A percentile compares a stretch with the other conserved stretches of the same genome.
phyloP scores from a whole-genome alignment of 1,284 basidiomycete genomes.

The Lentinus polychrous region DNA sequence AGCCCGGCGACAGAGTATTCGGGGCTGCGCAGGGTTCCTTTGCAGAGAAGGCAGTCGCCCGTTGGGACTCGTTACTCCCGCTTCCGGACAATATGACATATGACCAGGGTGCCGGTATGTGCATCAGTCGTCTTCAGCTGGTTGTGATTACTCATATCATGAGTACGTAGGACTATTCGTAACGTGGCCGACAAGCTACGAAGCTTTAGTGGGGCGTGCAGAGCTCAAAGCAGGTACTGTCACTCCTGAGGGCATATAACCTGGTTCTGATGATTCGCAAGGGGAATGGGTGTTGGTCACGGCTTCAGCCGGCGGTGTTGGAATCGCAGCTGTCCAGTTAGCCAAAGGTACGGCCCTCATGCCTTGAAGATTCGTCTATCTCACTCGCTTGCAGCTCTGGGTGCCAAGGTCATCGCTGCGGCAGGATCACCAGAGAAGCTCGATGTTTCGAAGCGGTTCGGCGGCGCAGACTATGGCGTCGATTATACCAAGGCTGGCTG shows the following conservation, averaged over 20 bases:
- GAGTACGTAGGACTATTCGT: slow-evolving; percentile 48
- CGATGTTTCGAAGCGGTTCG: slow-evolving; percentile 58
- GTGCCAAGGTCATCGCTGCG: slow-evolving; percentile 76
- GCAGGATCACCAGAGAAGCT: slow-evolving; percentile 66
- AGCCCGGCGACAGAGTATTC: slow-evolving; percentile 85
- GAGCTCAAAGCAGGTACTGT: slow-evolving; percentile 59
- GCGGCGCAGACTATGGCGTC: slow-evolving; percentile 65
- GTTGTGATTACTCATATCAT: not conserved
- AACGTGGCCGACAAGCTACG: slow-evolving; percentile 92
- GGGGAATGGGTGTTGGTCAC: slow-evolving; percentile 87
- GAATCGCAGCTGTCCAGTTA: slow-evolving; percentile 85
- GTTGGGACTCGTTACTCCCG: slow-evolving; percentile 42
- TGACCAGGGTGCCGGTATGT: slow-evolving; percentile 56
- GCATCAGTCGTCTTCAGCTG: too few species aligned
- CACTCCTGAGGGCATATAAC: not conserved
- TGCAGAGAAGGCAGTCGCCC: slow-evolving; percentile 63
- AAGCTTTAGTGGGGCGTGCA: slow-evolving; percentile 82
- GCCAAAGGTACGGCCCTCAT: slow-evolving; percentile 58
- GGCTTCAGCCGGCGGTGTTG: slow-evolving; percentile 90
- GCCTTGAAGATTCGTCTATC: slow-evolving; percentile 3
- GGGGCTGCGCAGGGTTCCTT: slow-evolving; percentile 80
- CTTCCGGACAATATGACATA: slow-evolving; percentile 60
- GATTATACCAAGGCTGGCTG: slow-evolving; percentile 64
- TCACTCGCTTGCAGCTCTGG: slow-evolving; percentile 42
- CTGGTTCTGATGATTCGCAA: slow-evolving; percentile 20